These are phyloP conservation scores for Exophiala viscosa DNA, from an alignment of 2,329 filamentous ascomycete species.

Conservation along the genomic window DNA sequence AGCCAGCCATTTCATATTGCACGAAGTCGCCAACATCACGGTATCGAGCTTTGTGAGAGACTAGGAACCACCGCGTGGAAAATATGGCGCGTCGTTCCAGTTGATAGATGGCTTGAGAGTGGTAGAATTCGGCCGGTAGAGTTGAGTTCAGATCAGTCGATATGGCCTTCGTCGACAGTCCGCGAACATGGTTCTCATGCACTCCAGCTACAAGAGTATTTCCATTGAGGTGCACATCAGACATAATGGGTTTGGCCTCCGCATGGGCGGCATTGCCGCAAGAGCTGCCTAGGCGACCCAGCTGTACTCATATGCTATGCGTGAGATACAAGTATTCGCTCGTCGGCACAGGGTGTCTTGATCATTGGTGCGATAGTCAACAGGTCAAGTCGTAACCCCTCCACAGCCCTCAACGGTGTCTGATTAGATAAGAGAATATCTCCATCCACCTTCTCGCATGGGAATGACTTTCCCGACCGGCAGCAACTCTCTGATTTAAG, in stretches of 20 bases:
- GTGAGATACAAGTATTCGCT: background rate
- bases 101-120: slow-evolving; percentile 47
- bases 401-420: too few relatives aligned
- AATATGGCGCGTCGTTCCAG: slow-evolving; percentile 50
- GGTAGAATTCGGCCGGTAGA: slow-evolving; percentile 52
- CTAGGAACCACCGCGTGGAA: slow-evolving; percentile 46
- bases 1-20: slow-evolving; percentile 40
- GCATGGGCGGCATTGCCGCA: background rate
- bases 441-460: background rate
- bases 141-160: slow-evolving; percentile 13
- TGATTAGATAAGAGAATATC: background rate
- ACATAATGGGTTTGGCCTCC: background rate
- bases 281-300: background rate
- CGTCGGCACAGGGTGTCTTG: background rate
- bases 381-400: background rate
- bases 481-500: background rate
- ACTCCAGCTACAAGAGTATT: slow-evolving; percentile 1
- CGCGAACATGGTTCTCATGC: slow-evolving; percentile 12
- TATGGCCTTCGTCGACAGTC: slow-evolving; percentile 12
- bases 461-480: background rate
- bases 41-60: slow-evolving; percentile 44
- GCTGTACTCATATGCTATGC: background rate
- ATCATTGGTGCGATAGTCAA: background rate
- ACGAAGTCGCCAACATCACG: slow-evolving; percentile 44
- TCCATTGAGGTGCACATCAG: background rate